Evolutionary conservation across 1,284 basidiomycete species (phyloP), one percentile per base, ranked within the genome.

Genomic region (Cutaneotrichosporon cutaneum): DNA sequence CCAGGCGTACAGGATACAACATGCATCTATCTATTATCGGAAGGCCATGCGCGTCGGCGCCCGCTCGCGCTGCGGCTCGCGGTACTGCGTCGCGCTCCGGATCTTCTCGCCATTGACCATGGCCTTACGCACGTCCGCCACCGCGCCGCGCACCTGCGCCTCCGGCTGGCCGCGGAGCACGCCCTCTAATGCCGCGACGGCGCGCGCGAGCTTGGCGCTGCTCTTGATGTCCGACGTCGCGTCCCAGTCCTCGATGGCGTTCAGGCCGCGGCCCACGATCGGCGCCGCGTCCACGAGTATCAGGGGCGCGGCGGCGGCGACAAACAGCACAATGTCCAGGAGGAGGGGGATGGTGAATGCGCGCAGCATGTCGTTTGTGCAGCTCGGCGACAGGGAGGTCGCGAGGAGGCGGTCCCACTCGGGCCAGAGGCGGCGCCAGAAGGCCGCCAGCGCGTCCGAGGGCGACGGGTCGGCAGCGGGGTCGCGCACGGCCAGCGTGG

Each of bases 371-470:
- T 53, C 62, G 54, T 76, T 78, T 45, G 72, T 36, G 55, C 72
- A 73, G 1, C 48, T 62, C 7, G 59, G 33, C 14, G 72, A 67
- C 1, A 72, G 24, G 2, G 72, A 70, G 2, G 74, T 57, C 1
- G 61, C 50, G 16, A 78, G 53, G 2, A 77, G 59, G 13, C 75
- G 60, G 33, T 65, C 64, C 72, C 72, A 75, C 54, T 78, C 75
- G 0, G 76, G 72, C 72, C 75, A 74, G n/a, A 75, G 65, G 24
- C 72, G 64, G 22, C 53, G 61, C 74, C 73, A 77, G 18, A 75
- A 68, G 0, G 54, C 56, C 26, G 65, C 63, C 33, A 73, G 59
- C 44, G 56, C 67, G 30, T 69, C 68, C 7, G 62, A 21, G 4
- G 60, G 51, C 9, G 55, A 54, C 47, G 51, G 39, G 44, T 51